Percentiles rank a stretch among this genome's conserved stretches.
Conservation (phyloP, 2,329 filamentous ascomycete species). For the Colletotrichum plurivorum region DNA sequence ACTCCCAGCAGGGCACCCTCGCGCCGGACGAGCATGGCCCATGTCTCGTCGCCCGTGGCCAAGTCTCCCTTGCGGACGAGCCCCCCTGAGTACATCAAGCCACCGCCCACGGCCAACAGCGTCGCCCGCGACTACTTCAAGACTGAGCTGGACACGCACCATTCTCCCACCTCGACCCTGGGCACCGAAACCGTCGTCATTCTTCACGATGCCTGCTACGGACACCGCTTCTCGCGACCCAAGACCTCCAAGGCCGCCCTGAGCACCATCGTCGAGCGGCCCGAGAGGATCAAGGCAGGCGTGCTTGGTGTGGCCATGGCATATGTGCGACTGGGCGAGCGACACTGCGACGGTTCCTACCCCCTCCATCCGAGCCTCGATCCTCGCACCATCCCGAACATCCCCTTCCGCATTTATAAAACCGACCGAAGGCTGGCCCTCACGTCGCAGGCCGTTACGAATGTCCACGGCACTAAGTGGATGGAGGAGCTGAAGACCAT, state of each 20-base stretch:
- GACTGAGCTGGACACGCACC: conserved; percentile 77
- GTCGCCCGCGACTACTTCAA: conserved; percentile 79
- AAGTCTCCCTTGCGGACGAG: conserved; percentile 54
- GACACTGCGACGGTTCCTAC: conserved; percentile 79
- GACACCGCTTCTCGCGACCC: conserved; percentile 90
- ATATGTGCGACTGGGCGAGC: conserved; percentile 89
- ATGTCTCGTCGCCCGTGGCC: conserved; percentile 59
- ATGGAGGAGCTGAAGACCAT: conserved; percentile 91
- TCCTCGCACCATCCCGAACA: conserved; percentile 66
- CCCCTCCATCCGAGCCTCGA: conserved; percentile 76
- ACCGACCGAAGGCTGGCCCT: conserved; percentile 81
- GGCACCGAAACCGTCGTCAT: conserved; percentile 81
- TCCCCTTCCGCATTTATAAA: conserved; percentile 89
- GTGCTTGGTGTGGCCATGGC: conserved; percentile 87
- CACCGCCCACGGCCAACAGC: conserved; percentile 62
- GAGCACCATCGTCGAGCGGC: conserved; percentile 89
- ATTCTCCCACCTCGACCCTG: conserved; percentile 58
- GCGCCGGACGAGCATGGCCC: conserved; percentile 64
- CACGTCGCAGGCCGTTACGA: conserved; percentile 83
- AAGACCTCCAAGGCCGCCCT: conserved; percentile 80
- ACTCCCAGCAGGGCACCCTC: conserved; percentile 55
- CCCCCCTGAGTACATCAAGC: conserved; percentile 54
- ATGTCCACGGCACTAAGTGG: conserved; percentile 92
- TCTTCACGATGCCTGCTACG: conserved; percentile 94
- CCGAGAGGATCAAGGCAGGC: conserved; percentile 89